Conservation (phyloP, 257 asterid genomes). For the Solanum paucissectum region DNA sequence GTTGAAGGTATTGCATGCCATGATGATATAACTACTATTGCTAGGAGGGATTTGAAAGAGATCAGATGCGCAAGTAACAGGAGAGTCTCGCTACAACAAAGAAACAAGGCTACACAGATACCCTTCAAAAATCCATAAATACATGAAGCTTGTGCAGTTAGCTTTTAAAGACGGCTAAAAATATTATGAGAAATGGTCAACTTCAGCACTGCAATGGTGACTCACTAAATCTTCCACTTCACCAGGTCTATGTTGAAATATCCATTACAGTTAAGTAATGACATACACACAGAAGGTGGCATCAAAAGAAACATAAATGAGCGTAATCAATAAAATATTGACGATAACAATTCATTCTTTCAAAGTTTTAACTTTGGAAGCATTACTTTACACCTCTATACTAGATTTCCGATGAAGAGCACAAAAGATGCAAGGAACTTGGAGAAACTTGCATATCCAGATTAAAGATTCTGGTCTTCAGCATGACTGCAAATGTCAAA, state of each 20-base stretch:
- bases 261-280: background rate
- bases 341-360: background rate
- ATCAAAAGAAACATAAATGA: background rate
- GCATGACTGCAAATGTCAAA: background rate
- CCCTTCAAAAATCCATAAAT: background rate
- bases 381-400: background rate
- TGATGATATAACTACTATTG: background rate
- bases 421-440: background rate
- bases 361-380: background rate
- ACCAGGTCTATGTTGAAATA: background rate
- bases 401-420: background rate
- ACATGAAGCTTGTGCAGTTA: background rate
- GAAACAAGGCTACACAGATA: background rate
- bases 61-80: background rate
- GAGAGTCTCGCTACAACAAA: background rate
- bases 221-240: background rate
- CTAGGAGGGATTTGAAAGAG: background rate
- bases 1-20: background rate
- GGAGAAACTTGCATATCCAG: background rate
- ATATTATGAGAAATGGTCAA: background rate
- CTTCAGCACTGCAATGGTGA: background rate
- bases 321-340: background rate
- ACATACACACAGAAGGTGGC: background rate
- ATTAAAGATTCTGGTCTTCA: background rate
- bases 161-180: background rate